Percentiles rank a stretch among this genome's conserved stretches.
Evolutionary conservation across 2,329 filamentous ascomycete species (phyloP).

Genomic region (Scedosporium boydii): DNA sequence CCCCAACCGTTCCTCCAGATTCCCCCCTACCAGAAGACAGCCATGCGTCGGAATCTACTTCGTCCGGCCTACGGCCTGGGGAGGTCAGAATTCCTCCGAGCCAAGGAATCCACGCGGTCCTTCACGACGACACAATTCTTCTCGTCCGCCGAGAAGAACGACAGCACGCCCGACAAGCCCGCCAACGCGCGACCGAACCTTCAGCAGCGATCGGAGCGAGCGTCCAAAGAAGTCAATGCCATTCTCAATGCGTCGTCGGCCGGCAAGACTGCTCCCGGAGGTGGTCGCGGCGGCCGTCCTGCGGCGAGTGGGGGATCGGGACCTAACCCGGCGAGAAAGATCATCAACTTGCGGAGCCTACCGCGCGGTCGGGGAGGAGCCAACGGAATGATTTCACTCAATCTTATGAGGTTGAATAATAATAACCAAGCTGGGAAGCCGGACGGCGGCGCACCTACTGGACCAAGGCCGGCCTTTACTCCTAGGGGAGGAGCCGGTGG

Average conservation of each 20-base stretch:
- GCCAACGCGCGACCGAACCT: conserved; percentile 10
- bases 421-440: background rate
- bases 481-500: conserved; percentile 13
- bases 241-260: conserved; percentile 16
- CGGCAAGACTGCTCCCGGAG: background rate
- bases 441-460: conserved; percentile 7
- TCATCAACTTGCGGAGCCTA: conserved; percentile 30
- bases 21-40: background rate
- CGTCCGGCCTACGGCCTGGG: conserved; percentile 9
- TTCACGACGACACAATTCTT: conserved; percentile 27
- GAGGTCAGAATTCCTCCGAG: conserved; percentile 1
- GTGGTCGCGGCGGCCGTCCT: conserved; percentile 13
- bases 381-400: conserved; percentile 12
- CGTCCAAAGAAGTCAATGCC: conserved; percentile 23
- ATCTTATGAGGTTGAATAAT: background rate
- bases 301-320: background rate
- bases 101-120: conserved; percentile 3
- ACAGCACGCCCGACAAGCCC: conserved; percentile 10
- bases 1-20: background rate
- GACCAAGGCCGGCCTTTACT: conserved; percentile 8
- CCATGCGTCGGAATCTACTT: conserved; percentile 9
- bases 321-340: conserved; percentile 12
- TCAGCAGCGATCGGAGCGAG: conserved; percentile 22
- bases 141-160: conserved; percentile 19
- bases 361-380: conserved; percentile 20